Percentiles rank a stretch among this genome's conserved stretches.
Evolutionary conservation across 306 rosid genomes (phyloP).

Genomic region (Medicago truncatula): DNA sequence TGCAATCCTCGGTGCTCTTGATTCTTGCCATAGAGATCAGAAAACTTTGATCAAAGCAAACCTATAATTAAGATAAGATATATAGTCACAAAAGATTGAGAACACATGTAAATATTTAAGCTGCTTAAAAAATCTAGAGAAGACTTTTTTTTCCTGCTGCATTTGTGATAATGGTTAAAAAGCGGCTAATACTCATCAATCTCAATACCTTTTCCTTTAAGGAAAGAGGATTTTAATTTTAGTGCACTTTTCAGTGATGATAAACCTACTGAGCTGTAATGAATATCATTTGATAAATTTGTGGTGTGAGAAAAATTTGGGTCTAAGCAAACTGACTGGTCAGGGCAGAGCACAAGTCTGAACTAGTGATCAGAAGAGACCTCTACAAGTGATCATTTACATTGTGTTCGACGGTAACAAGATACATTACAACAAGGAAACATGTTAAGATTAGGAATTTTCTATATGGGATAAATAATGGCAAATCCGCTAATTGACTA

Average conservation of each 20-base stretch:
- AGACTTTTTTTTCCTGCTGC: constrained; percentile 34
- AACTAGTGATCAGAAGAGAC: constrained; percentile 19
- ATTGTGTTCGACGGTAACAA: background rate
- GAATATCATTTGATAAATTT: constrained; percentile 7
- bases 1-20: constrained; percentile 37
- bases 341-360: background rate
- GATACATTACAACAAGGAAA: constrained; percentile 18
- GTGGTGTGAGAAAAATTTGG: background rate
- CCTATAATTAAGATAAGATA: constrained; percentile 44
- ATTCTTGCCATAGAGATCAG: constrained; percentile 41
- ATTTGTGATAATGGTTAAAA: constrained; percentile 17
- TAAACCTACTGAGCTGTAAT: constrained; percentile 14
- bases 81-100: constrained; percentile 18
- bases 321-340: constrained; percentile 8
- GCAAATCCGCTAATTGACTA: background rate
- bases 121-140: constrained; percentile 22
- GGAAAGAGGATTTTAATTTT: constrained; percentile 1
- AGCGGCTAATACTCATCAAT: constrained; percentile 20
- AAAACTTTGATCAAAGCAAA: constrained; percentile 46
- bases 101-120: constrained; percentile 16
- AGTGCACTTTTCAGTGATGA: background rate
- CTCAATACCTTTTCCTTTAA: background rate
- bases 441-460: background rate
- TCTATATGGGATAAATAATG: constrained; percentile 17
- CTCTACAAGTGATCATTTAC: constrained; percentile 12